These are phyloP conservation scores for Orychophragmus violaceus DNA, from an alignment of 345 rosid species.

Conservation along the genomic window DNA sequence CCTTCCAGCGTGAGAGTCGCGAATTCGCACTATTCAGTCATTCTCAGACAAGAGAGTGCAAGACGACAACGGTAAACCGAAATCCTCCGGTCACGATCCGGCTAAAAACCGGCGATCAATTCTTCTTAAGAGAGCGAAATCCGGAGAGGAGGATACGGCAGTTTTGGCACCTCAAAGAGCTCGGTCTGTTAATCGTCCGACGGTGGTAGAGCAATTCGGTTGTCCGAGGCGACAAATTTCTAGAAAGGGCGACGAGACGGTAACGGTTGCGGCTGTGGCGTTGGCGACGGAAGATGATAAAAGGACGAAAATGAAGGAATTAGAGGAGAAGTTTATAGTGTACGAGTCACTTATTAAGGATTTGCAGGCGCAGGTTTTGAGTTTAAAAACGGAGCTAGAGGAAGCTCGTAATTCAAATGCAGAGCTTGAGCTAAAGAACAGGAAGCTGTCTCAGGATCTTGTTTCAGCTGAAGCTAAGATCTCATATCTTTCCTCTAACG, in stretches of 20 bases:
- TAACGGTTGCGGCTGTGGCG: neutral
- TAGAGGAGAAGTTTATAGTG: conserved; percentile 45
- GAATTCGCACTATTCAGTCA: conserved; percentile 35
- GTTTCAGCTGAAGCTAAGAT: conserved; percentile 58
- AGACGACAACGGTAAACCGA: no score
- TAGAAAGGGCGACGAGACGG: conserved; percentile 28
- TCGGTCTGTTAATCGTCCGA: conserved; percentile 35
- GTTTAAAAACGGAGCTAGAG: conserved; percentile 52
- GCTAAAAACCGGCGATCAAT: conserved; percentile 40
- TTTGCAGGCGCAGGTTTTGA: conserved; percentile 48
- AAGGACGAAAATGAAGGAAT: conserved; percentile 33
- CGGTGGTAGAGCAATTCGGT: conserved; percentile 46
- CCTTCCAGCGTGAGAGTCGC: conserved; percentile 40
- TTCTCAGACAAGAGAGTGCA: no score
- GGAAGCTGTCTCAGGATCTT: conserved; percentile 54
- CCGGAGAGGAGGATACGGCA: conserved; percentile 35
- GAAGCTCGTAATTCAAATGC: conserved; percentile 46
- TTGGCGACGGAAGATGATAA: conserved; percentile 32
- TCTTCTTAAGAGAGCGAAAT: conserved; percentile 37
- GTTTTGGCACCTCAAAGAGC: conserved; percentile 21
- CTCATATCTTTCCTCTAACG: conserved; percentile 36
- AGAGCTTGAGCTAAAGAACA: conserved; percentile 49
- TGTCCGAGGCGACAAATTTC: conserved; percentile 41
- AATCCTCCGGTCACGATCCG: conserved; percentile 36
- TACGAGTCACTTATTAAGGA: conserved; percentile 53